Conservation (phyloP, 257 asterid species). For the Plantago elongata region DNA sequence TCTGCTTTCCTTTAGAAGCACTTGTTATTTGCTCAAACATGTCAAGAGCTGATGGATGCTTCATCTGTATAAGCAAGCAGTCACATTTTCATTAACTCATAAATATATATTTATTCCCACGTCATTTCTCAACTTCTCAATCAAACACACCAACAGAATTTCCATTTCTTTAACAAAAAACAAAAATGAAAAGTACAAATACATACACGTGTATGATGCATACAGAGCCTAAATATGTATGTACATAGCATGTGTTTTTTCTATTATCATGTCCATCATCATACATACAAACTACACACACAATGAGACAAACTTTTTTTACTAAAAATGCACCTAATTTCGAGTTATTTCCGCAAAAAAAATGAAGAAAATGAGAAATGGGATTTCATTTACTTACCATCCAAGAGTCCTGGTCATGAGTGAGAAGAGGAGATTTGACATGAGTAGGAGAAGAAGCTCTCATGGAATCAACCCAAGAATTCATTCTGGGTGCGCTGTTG, state of each 20-base stretch:
- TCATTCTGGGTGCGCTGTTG: constrained; percentile 39
- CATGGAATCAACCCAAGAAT: constrained; percentile 81
- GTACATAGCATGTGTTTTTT: not conserved
- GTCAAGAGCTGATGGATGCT: constrained; percentile 79
- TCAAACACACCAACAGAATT: not conserved
- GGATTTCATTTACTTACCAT: constrained; percentile 38
- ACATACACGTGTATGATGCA: constrained; percentile 23
- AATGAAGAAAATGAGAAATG: not conserved
- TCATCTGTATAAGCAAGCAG: constrained; percentile 35
- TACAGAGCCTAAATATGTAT: not conserved
- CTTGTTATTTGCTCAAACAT: constrained; percentile 71
- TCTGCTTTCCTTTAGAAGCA: constrained; percentile 84
- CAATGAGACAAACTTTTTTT: not conserved
- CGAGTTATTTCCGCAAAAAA: not conserved
- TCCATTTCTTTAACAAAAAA: not conserved
- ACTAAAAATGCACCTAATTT: not conserved
- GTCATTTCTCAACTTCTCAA: constrained; percentile 1
- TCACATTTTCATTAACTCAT: constrained; percentile 10
- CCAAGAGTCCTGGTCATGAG: constrained; percentile 55
- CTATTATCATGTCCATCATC: not conserved
- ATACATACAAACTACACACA: no score
- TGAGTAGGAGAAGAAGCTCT: constrained; percentile 88
- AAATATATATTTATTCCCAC: constrained; percentile 1
- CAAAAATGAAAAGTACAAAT: not conserved
- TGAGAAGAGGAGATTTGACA: constrained; percentile 35